Evolutionary conservation across 805 yeast species (phyloP).

Genomic region (Teunomyces barrocoloradensis): DNA sequence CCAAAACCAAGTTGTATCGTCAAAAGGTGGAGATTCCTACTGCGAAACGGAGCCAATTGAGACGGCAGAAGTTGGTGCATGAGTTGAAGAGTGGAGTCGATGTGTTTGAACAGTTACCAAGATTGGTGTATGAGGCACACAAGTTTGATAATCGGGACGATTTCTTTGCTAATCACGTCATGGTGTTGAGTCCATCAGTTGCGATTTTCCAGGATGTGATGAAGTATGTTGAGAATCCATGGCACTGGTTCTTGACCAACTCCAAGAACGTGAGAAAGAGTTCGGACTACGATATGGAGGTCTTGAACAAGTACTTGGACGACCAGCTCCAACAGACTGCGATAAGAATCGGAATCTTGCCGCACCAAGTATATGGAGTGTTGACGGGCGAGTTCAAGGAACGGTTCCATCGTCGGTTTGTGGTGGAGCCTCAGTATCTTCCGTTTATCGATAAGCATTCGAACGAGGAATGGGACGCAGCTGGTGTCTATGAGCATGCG

Average conservation of each 20-base stretch:
- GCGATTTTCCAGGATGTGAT: slow-evolving; percentile 20
- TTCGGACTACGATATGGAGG: slow-evolving; percentile 56
- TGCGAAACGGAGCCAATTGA: slow-evolving; percentile 8
- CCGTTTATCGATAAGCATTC: slow-evolving; percentile 22
- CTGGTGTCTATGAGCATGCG: slow-evolving; percentile 22
- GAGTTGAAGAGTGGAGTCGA: not conserved
- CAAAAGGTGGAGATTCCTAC: slow-evolving; percentile 14
- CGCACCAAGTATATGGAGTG: slow-evolving; percentile 51
- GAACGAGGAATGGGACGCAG: slow-evolving; percentile 33
- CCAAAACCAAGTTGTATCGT: slow-evolving; percentile 6
- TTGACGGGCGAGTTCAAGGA: slow-evolving; percentile 48
- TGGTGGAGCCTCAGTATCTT: slow-evolving; percentile 44
- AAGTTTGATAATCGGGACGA: slow-evolving; percentile 25
- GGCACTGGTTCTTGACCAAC: slow-evolving; percentile 24
- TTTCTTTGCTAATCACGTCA: slow-evolving; percentile 47
- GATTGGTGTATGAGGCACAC: slow-evolving; percentile 21
- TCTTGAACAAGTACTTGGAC: slow-evolving; percentile 47
- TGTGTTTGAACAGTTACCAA: slow-evolving; percentile 15
- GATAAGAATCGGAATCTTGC: slow-evolving; percentile 36
- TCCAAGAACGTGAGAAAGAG: slow-evolving; percentile 19
- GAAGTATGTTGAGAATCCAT: slow-evolving; percentile 25
- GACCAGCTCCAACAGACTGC: slow-evolving; percentile 38
- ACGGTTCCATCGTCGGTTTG: slow-evolving; percentile 36
- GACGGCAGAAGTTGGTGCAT: slow-evolving; percentile 12
- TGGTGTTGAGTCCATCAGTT: slow-evolving; percentile 56